phyloP scores from a whole-genome alignment of 2,329 filamentous ascomycete genomes.

The Myrmaecium sp. region DNA sequence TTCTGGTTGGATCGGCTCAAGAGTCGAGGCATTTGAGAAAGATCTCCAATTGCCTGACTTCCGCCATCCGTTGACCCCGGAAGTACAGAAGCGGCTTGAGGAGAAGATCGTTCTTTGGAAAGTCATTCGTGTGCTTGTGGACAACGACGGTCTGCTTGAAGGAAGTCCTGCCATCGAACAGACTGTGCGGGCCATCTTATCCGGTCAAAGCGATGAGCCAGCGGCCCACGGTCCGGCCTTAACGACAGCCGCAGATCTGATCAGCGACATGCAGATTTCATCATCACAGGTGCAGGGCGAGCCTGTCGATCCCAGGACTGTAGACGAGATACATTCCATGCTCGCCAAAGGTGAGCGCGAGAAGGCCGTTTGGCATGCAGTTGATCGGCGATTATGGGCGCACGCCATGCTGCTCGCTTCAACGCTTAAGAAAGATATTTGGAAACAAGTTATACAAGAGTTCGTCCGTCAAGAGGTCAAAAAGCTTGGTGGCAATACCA shows the following conservation, averaged over 20 bases:
- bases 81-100: conserved; percentile 52
- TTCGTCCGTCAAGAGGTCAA: conserved; percentile 94
- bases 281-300: conserved; percentile 33
- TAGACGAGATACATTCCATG: conserved; percentile 56
- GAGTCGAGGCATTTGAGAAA: conserved; percentile 57
- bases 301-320: conserved; percentile 47
- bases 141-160: conserved; percentile 71
- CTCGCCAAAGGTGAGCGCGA: conserved; percentile 72
- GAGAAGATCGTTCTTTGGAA: conserved; percentile 83
- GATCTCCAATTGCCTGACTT: conserved; percentile 26
- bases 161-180: conserved; percentile 54
- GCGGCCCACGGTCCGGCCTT: conserved; percentile 11
- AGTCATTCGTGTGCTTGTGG: conserved; percentile 62
- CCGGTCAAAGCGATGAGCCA: conserved; percentile 31
- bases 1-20: conserved; percentile 58
- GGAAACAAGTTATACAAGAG: conserved; percentile 86
- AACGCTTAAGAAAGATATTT: conserved; percentile 55
- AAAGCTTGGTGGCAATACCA: conserved; percentile 58
- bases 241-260: conserved; percentile 19
- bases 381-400: conserved; percentile 87
- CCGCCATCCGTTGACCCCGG: conserved; percentile 33
- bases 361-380: conserved; percentile 82
- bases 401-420: conserved; percentile 87
- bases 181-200: conserved; percentile 57
- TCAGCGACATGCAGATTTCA: conserved; percentile 9